phyloP scores from a whole-genome alignment of 2,329 filamentous ascomycete genomes.

The Thelonectria blattea region DNA sequence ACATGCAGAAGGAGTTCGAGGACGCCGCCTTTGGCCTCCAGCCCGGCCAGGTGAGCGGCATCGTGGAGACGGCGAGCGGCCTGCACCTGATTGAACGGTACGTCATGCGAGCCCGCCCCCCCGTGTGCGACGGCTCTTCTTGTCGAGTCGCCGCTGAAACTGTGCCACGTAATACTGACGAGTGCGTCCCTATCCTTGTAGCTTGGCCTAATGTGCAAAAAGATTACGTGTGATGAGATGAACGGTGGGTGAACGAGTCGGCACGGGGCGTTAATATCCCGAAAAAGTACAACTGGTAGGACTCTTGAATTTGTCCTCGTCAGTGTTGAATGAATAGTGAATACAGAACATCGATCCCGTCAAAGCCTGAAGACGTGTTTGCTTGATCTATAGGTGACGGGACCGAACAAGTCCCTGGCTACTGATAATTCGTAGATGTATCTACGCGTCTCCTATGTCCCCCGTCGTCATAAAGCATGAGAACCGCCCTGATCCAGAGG shows the following conservation, averaged over 20 bases:
- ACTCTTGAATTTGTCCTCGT: conserved; percentile 13
- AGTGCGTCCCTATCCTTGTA: background rate
- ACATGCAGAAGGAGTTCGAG: conserved; percentile 99
- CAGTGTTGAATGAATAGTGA: conserved; percentile 9
- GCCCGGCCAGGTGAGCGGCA: conserved; percentile 82
- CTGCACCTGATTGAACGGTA: conserved; percentile 96
- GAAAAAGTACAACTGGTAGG: conserved; percentile 11
- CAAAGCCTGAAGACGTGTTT: background rate
- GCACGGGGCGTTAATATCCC: conserved; percentile 19
- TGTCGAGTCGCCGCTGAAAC: background rate
- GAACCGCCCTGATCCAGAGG: background rate
- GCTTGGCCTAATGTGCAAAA: conserved; percentile 20
- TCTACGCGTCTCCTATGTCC: background rate
- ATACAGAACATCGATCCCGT: background rate
- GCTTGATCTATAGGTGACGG: background rate
- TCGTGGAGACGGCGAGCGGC: conserved; percentile 92
- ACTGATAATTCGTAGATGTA: background rate
- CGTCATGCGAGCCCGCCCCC: conserved; percentile 19
- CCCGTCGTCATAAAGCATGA: background rate
- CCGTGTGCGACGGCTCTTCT: background rate
- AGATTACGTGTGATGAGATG: background rate
- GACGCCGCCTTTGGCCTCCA: conserved; percentile 91
- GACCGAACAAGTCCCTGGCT: background rate
- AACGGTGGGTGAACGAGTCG: conserved; percentile 7
- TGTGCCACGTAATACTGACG: background rate